Conservation (phyloP, 2,329 filamentous ascomycete genomes). For the Sporothrix brasiliensis region DNA sequence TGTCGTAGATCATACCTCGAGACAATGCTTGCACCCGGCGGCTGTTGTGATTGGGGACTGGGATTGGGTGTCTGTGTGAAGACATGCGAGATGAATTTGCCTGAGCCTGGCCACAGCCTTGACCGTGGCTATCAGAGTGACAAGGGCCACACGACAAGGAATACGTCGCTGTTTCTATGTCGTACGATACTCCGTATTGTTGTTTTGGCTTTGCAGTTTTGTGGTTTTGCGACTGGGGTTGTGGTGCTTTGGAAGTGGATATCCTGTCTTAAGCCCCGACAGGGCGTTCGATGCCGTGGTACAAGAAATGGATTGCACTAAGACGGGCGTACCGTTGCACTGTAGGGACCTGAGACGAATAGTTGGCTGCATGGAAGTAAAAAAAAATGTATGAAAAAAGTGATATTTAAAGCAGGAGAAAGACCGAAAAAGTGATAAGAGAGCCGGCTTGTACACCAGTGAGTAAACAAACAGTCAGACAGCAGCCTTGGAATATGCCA, state of each 20-base stretch:
- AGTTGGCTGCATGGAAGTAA: background rate
- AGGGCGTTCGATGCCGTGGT: constrained; percentile 18
- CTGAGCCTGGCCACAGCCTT: background rate
- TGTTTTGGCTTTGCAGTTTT: constrained; percentile 24
- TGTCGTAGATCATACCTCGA: constrained; percentile 50
- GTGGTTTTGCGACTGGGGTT: constrained; percentile 23
- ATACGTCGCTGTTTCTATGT: background rate
- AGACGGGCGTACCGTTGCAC: background rate
- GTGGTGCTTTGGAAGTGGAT: constrained; percentile 27
- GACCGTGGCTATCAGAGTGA: background rate
- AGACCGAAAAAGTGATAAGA: background rate
- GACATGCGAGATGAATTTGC: background rate
- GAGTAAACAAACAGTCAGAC: background rate
- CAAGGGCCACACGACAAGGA: background rate
- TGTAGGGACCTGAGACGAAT: background rate
- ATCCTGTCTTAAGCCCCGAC: constrained; percentile 25
- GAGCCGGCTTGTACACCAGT: background rate
- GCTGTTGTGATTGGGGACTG: constrained; percentile 33
- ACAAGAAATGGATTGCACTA: constrained; percentile 6
- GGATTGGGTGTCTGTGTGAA: constrained; percentile 11
- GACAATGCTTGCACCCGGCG: constrained; percentile 44
- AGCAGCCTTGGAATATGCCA: background rate
- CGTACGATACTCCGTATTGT: constrained; percentile 22
- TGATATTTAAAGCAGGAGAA: background rate
- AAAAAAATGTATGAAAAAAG: background rate